Base-by-base conservation (phyloP, 2,329 filamentous ascomycete genomes). In the Pyricularia sp. region DNA sequence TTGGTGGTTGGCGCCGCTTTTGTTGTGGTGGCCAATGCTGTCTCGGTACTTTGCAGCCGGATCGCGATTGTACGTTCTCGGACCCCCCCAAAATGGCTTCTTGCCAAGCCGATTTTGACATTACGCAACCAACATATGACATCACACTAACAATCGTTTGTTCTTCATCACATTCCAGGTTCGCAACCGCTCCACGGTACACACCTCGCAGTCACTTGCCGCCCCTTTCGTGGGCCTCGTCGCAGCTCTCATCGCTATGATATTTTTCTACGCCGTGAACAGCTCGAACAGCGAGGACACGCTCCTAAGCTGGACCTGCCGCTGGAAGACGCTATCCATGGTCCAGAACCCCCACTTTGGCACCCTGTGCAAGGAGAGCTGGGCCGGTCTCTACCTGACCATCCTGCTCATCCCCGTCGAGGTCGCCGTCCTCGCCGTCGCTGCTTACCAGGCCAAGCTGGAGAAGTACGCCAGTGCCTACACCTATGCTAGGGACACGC, bases 301-400 rank as follows among this genome's bases (percentile, higher is more conserved):
- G 7, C 77, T 89, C 12, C 80, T 88, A 74, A 87, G 85, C 76
- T 90, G 87, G 87, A 85, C 82, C 59, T 90, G 87, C 76, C 85
- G 85, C 71, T 90, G 87, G 87, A 77, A 78, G 10, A 73, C 79
- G 26, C 78, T 88, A n/a, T 76, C 77, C 70, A 88, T 89, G 85
- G 72, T 73, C 20, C 74, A 78, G 50, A 77, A 82, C 71, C 86
- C 88, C 33, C 79, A 86, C 73, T 90, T 87, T 73, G 81, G 80
- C 20, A 82, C 81, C 0, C 77, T 90, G 66, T 90, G 87, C 77
- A 80, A 77, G 70, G 82, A 89, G 77, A 86, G 82, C 77, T 81
- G 81, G 73, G 83, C 82, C 4, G 83, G 81, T 1, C 76, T 88
- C 31, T 84, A 84, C 72, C 78, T 90, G 64, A 81, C 83, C 28